phyloP scores from a whole-genome alignment of 805 yeast genomes.

The Pichia sporocuriosa region DNA sequence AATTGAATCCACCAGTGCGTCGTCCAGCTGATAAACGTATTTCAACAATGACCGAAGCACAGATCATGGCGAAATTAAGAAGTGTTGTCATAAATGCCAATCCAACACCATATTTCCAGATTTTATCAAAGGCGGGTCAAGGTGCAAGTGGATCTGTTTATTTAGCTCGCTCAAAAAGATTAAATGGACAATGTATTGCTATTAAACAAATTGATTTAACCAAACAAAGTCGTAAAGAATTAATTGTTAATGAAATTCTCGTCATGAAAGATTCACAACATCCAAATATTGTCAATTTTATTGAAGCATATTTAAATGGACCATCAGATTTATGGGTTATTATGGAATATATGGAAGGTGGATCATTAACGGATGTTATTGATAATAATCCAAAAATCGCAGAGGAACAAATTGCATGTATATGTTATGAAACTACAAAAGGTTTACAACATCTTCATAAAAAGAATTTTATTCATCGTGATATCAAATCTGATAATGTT shows the following conservation, averaged over 20 bases:
- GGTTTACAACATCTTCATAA: slow-evolving; percentile 90
- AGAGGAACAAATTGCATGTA: slow-evolving; percentile 87
- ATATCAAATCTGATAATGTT: slow-evolving; percentile 94
- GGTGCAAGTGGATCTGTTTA: slow-evolving; percentile 98
- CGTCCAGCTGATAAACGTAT: slow-evolving; percentile 42
- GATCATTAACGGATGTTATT: slow-evolving; percentile 91
- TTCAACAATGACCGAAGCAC: slow-evolving; percentile 74
- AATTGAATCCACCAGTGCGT: slow-evolving; percentile 2
- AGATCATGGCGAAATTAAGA: slow-evolving; percentile 71
- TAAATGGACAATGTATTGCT: slow-evolving; percentile 66
- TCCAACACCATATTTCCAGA: slow-evolving; percentile 76
- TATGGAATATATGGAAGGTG: slow-evolving; percentile 99
- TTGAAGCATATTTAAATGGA: slow-evolving; percentile 83
- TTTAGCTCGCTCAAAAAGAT: slow-evolving; percentile 59
- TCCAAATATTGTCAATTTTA: slow-evolving; percentile 87
- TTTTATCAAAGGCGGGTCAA: slow-evolving; percentile 86
- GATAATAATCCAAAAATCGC: slow-evolving; percentile 74
- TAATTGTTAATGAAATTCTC: slow-evolving; percentile 89
- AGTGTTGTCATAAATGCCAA: slow-evolving; percentile 78
- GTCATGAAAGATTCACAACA: slow-evolving; percentile 97
- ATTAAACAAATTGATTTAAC: slow-evolving; percentile 92
- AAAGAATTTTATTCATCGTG: slow-evolving; percentile 92
- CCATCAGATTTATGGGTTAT: slow-evolving; percentile 91
- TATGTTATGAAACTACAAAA: slow-evolving; percentile 82
- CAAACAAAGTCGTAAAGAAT: slow-evolving; percentile 88